Percentiles rank a stretch among this genome's conserved stretches.
Conservation (phyloP, 1,284 basidiomycete species). For the Papiliotrema terrestris region DNA sequence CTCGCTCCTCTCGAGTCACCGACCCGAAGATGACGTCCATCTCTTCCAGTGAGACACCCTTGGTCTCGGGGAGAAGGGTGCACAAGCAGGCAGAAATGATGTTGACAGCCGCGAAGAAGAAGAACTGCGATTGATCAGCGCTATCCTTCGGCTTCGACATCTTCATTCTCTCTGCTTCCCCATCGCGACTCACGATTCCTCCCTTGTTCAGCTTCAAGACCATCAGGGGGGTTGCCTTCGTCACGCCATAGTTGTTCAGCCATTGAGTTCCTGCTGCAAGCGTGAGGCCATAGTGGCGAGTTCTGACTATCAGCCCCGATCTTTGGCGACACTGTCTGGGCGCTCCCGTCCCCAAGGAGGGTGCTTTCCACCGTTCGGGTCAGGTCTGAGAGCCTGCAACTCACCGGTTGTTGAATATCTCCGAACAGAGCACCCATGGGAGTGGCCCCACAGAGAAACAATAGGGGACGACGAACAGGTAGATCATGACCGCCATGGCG, state of each 20-base stretch:
- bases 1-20: constrained; percentile 46
- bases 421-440: constrained; percentile 52
- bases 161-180: no score
- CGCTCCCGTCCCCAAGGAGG: no score
- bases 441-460: constrained; percentile 48
- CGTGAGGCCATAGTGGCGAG: constrained; percentile 70
- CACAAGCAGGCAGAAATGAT: constrained; percentile 46
- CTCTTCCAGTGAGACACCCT: constrained; percentile 67
- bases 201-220: constrained; percentile 50
- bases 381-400: no score
- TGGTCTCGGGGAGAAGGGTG: constrained; percentile 62
- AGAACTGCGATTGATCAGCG: constrained; percentile 25
- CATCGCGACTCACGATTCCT: constrained; percentile 20
- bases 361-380: no score
- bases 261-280: constrained; percentile 69
- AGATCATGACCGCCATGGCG: constrained; percentile 45
- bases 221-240: constrained; percentile 67
- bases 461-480: constrained; percentile 52
- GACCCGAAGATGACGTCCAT: constrained; percentile 69
- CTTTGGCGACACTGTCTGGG: not conserved
- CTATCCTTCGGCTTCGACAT: not conserved
- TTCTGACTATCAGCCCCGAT: constrained; percentile 46
- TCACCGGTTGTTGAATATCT: constrained; percentile 47
- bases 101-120: constrained; percentile 47
- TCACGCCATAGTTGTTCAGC: constrained; percentile 71